Evolutionary conservation across 371 early-diverging fungal genomes (phyloP), one percentile per base, ranked within the genome.

Genomic region (Amoeboaphelidium protococcarum): DNA sequence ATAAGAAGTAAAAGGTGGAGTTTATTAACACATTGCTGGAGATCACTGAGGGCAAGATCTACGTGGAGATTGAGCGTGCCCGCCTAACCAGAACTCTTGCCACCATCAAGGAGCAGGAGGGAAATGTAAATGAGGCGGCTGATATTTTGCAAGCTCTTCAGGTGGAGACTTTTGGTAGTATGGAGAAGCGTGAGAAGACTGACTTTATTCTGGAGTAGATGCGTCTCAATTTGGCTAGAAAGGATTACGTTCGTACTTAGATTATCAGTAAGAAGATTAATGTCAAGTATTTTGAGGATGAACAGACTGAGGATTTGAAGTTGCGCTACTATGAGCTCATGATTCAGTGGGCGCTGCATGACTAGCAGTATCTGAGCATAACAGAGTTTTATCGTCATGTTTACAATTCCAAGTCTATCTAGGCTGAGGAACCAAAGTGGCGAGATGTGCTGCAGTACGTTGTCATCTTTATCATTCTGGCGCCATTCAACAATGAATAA

Each of bases 1-100:
- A 82, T 52, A 72, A 74, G 71, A 68, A 72, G 31, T 71, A 75
- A 19, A 80, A 82, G 59, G 65, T 88, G 26, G 83, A 82, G 59
- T 71, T 90, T 53, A 89, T 96, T 43, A 82, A 85, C 44, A 80
- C 90, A 16, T 66, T 96, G 57, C 69, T 94, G 31, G 79, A 77
- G 12, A 89, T 92, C 2, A 96, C 97, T 2, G 97, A 94, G 52
- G 97, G 92, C 50, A 94, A 91, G 82, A 91, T 96, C 45, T 90
- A 82, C 58, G 88, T 96, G 10, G 97, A 96, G 65, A 87, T 88
- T 10, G 92, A 92, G 61, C 73, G 92, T 25, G 97, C 97, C 23
- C 76, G 90, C 13, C 63, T 96, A 48, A 91, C 94, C 3, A 74
- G 80, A 37, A 75, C 76, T 52, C 62, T 91, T 45, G 68, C 84